phyloP scores from a whole-genome alignment of 768 basidiomycete genomes.

The Xerocomus potaroensis region DNA sequence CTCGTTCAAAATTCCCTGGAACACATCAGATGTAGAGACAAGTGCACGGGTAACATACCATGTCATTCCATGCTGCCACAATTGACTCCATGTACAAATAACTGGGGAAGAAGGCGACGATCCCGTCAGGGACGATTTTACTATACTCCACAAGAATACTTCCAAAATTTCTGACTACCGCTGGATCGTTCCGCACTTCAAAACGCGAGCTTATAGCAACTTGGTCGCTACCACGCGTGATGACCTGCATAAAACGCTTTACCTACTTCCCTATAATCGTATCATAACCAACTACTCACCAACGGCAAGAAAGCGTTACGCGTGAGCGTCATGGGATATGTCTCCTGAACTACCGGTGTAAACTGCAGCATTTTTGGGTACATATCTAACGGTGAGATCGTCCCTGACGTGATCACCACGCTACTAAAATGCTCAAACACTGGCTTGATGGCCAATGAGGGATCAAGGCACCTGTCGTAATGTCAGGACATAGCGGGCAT shows the following conservation, averaged over 20 bases:
- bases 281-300: slow-evolving; percentile 41
- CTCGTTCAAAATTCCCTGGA: slow-evolving; percentile 94
- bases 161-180: slow-evolving; percentile 97
- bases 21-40: not conserved
- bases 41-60: slow-evolving; percentile 55
- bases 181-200: slow-evolving; percentile 98
- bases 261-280: too few relatives aligned
- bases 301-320: slow-evolving; percentile 95
- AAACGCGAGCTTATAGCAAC: slow-evolving; percentile 98
- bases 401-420: slow-evolving; percentile 98
- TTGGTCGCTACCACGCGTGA: slow-evolving; percentile 97
- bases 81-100: slow-evolving; percentile 99
- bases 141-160: slow-evolving; percentile 97
- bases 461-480: slow-evolving; percentile 81
- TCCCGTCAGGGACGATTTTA: slow-evolving; percentile 96
- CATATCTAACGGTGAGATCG: slow-evolving; percentile 98
- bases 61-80: slow-evolving; percentile 99
- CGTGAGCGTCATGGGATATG: slow-evolving; percentile 96
- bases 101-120: slow-evolving; percentile 98
- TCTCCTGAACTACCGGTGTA: slow-evolving; percentile 93
- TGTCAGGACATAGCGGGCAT: slow-evolving; percentile 8
- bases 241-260: slow-evolving; percentile 56
- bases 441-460: slow-evolving; percentile 94
- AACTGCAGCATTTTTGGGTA: slow-evolving; percentile 99
- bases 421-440: slow-evolving; percentile 98